Evolutionary conservation across 2,329 filamentous ascomycete species (phyloP).

Genomic region (Exophiala calicioides): DNA sequence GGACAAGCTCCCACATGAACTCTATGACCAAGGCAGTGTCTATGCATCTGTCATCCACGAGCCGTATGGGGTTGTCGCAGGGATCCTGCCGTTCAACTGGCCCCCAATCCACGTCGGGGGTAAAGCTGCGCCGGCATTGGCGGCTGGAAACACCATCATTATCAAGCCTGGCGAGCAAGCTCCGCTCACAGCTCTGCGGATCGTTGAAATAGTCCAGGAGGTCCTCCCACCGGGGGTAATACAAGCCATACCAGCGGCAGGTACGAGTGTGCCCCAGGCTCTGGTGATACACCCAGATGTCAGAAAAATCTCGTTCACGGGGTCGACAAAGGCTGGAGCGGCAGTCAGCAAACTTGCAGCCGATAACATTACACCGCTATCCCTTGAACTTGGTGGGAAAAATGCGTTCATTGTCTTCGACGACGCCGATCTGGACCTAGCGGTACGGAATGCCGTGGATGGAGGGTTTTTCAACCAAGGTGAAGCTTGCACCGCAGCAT

Average conservation of each 20-base stretch:
- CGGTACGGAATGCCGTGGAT: conserved; percentile 49
- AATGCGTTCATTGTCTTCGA: conserved; percentile 74
- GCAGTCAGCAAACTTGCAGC: conserved; percentile 72
- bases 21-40: conserved; percentile 17
- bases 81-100: conserved; percentile 61
- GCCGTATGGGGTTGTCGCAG: conserved; percentile 35
- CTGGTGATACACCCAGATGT: conserved; percentile 58
- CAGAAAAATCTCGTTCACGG: conserved; percentile 76
- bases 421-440: conserved; percentile 73
- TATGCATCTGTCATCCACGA: conserved; percentile 15
- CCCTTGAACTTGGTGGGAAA: conserved; percentile 83
- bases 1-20: conserved; percentile 18
- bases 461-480: conserved; percentile 27
- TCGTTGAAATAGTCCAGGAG: conserved; percentile 35
- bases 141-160: conserved; percentile 41
- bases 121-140: conserved; percentile 37
- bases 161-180: conserved; percentile 39
- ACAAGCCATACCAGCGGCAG: conserved; percentile 54
- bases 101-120: conserved; percentile 48
- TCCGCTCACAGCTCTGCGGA: conserved; percentile 35
- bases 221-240: conserved; percentile 37
- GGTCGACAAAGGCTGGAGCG: conserved; percentile 68
- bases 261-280: conserved; percentile 57
- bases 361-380: conserved; percentile 71
- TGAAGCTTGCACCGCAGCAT: conserved; percentile 24